phyloP scores from a whole-genome alignment of 2,329 filamentous ascomycete genomes.

The Sclerotinia spermophila region DNA sequence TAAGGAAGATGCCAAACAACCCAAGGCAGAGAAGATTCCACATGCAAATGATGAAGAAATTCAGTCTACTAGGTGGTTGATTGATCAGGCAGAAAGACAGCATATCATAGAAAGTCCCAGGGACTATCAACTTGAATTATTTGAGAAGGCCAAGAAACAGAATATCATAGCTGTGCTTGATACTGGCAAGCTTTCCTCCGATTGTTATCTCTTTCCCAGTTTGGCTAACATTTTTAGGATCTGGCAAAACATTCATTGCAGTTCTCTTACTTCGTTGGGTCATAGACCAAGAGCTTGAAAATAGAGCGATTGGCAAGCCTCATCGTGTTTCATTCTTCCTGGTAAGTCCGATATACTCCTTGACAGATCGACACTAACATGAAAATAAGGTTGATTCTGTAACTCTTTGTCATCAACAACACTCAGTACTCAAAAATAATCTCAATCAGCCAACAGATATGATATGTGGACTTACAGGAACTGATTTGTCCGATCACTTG shows the following conservation, averaged over 20 bases:
- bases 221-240: constrained; percentile 43
- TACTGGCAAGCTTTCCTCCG: constrained; percentile 55
- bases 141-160: constrained; percentile 75
- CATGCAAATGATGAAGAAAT: constrained; percentile 27
- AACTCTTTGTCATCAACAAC: constrained; percentile 85
- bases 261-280: constrained; percentile 75
- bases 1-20: background rate
- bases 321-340: constrained; percentile 79
- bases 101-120: constrained; percentile 72
- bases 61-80: constrained; percentile 35
- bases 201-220: constrained; percentile 19
- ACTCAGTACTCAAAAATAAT: constrained; percentile 75
- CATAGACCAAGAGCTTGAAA: constrained; percentile 72
- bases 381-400: constrained; percentile 65
- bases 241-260: constrained; percentile 95
- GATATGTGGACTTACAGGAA: constrained; percentile 68
- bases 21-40: background rate
- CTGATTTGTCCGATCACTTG: constrained; percentile 56
- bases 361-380: background rate
- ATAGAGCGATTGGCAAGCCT: constrained; percentile 55
- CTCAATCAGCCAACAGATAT: constrained; percentile 70
- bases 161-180: constrained; percentile 93
- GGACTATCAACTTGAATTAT: constrained; percentile 90
- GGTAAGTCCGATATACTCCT: constrained; percentile 37
- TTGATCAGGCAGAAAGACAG: constrained; percentile 36